Base-by-base conservation (phyloP, 345 rosid genomes). In the Boechera stricta region DNA sequence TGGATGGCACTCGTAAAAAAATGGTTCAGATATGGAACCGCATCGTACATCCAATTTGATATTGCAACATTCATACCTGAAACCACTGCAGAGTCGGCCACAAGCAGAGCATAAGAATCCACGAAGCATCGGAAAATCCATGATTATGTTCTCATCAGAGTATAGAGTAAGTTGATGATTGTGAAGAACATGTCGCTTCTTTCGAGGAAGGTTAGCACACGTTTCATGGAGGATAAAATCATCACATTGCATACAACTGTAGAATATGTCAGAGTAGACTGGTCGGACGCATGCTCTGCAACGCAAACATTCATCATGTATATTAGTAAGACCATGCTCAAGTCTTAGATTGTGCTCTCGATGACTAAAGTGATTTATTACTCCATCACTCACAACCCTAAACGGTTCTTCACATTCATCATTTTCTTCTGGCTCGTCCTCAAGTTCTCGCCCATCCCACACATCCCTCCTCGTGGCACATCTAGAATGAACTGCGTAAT, bases 121-220 rank as follows among this genome's bases (percentile, higher is more conserved):
- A 8, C 10, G 26, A 55, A n/a, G 45, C 28, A 55, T 9, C 0
- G 3, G 10, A n/a, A 2, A 48, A 10, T 63, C 59, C 72, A 52
- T 67, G 16, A 53, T 35, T 36, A 67, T 67, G 18, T 11, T 21
- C 0, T 67, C 72, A 26, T 51, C 59, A 52, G 48, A 0, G 60
- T 52, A 67, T 21, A 67, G 38, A 4, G 58, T 47, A 36, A 61
- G 55, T 3, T 38, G 41, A 29, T 69, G 75, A 15, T 24, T 56
- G 41, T 73, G 72, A 4, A 48, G n/a, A 1, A 55, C 38, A 24
- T 74, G 75, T 38, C 29, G 44, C 39, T 62, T 52, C 36, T 45
- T n/a, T 2, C 29, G 58, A n/a, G 79, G 78, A 31, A 79, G 61
- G 1, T 73, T 71, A 67, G 69, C 78, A 15, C 78, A 79, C 4